Evolutionary conservation across 2,329 filamentous ascomycete genomes (phyloP).

Genomic region (Raffaelea arxii): DNA sequence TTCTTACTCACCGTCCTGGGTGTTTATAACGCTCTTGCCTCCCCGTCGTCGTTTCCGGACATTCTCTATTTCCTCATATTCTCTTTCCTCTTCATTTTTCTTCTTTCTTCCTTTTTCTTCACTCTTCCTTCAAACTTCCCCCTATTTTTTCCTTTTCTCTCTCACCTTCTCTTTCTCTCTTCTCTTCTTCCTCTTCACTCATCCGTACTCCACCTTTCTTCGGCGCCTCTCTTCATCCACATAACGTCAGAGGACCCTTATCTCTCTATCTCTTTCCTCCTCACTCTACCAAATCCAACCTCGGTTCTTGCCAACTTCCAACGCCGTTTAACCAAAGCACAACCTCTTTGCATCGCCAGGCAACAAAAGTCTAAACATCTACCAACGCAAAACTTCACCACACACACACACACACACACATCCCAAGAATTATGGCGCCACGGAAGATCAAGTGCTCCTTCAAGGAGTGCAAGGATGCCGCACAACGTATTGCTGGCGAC

Average conservation of each 20-base stretch:
- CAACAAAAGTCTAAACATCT: too few species aligned
- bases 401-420: too few species aligned
- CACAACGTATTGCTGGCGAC: conserved; percentile 90
- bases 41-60: too few species aligned
- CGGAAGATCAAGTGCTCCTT: conserved; percentile 80
- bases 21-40: too few species aligned
- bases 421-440: conserved; percentile 53
- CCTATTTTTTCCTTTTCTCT: not conserved
- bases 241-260: too few species aligned
- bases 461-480: conserved; percentile 79
- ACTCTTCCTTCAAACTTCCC: not conserved
- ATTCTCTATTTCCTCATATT: too few species aligned
- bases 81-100: not conserved
- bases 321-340: too few species aligned
- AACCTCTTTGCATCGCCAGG: too few species aligned
- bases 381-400: too few species aligned
- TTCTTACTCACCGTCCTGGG: too few species aligned
- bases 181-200: conserved; percentile 1
- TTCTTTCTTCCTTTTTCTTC: not conserved
- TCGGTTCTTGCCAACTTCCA: not conserved
- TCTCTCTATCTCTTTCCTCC: not conserved
- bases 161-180: not conserved
- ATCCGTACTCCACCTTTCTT: not conserved
- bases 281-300: not conserved
- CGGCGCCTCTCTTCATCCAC: too few species aligned